Conservation (phyloP, 768 basidiomycete species). For the Strobilomyces confusus region DNA sequence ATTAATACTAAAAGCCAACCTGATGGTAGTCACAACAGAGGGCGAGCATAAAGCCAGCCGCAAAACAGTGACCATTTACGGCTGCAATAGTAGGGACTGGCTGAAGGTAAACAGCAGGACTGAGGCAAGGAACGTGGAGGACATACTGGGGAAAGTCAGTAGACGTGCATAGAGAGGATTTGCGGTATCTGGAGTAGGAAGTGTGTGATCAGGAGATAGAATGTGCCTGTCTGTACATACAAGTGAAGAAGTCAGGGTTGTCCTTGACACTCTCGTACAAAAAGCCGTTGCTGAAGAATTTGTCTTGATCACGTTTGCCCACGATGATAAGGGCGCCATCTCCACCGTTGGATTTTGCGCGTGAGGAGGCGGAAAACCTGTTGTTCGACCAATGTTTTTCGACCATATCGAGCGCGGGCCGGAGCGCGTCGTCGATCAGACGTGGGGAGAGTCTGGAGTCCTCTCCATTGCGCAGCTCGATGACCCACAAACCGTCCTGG, state of each 20-base stretch:
- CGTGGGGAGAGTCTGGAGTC: slow-evolving; percentile 65
- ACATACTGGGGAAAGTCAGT: slow-evolving; percentile 72
- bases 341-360: slow-evolving; percentile 35
- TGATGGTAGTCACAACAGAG: slow-evolving; percentile 84
- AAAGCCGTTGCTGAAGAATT: slow-evolving; percentile 87
- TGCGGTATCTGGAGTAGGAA: slow-evolving; percentile 50
- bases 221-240: slow-evolving; percentile 34
- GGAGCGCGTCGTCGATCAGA: slow-evolving; percentile 56
- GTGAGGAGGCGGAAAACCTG: slow-evolving; percentile 42
- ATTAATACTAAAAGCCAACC: too few relatives aligned
- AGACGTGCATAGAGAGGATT: slow-evolving; percentile 70
- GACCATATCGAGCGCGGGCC: slow-evolving; percentile 67
- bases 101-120: slow-evolving; percentile 1
- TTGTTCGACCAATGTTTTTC: slow-evolving; percentile 67
- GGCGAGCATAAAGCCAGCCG: slow-evolving; percentile 75
- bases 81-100: slow-evolving; percentile 76
- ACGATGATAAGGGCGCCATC: slow-evolving; percentile 74
- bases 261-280: slow-evolving; percentile 50
- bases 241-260: slow-evolving; percentile 62
- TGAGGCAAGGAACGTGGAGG: background rate
- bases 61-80: slow-evolving; percentile 84
- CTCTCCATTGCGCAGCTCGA: slow-evolving; percentile 75
- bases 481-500: slow-evolving; percentile 64
- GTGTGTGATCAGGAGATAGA: background rate
- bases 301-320: slow-evolving; percentile 71